Evolutionary conservation across 306 rosid species (phyloP), one percentile per base, ranked within the genome.

Genomic region (Begonia fuchsioides): DNA sequence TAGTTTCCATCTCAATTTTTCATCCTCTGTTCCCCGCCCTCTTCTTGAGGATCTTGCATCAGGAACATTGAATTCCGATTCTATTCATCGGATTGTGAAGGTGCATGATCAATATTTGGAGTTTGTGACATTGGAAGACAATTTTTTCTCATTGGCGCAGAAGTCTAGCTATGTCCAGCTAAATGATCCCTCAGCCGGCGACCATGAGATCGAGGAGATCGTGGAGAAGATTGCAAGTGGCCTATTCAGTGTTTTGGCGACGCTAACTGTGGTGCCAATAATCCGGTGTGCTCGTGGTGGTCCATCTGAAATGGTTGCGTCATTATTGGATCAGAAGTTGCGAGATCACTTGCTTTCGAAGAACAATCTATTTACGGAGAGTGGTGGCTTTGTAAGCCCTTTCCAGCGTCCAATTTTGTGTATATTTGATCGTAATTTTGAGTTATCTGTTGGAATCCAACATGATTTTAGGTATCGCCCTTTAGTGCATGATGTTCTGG

Each of bases 41-140:
- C 82, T 90, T 38, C 95, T 90, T 0, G 95, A 85, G 63, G 94
- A 84, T 40, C 85, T 90, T 46, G 98, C 98, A 10, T 67, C 92
- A 6, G 94, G 82, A 49, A 77, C 95, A 13, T 49, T 90, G 58
- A 66, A 49, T 26, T 79, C 95, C 0, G 95, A 90, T 74, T 90
- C 95, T 0, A 77, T 73, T 52, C 55, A 57, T 2, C 71, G 92
- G 2, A 75, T 90, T 50, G 75, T 84, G 0, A 90, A 82, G 76
- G 94, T 90, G 49, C 98, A 90, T 32, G 98, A 90, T 65, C 98
- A 90, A 76, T 90, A 90, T 57, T 68, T 85, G 58, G 95, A 90
- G 71, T 90, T 84, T 59, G 94, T 85, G 14, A 84, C 95, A 0
- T 60, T 90, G 9, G 98, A 90, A 46, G 95, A 90, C 56, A 77